These are phyloP conservation scores for Epichloe uncinata DNA, from an alignment of 2,329 filamentous ascomycete species.

Conservation along the genomic window DNA sequence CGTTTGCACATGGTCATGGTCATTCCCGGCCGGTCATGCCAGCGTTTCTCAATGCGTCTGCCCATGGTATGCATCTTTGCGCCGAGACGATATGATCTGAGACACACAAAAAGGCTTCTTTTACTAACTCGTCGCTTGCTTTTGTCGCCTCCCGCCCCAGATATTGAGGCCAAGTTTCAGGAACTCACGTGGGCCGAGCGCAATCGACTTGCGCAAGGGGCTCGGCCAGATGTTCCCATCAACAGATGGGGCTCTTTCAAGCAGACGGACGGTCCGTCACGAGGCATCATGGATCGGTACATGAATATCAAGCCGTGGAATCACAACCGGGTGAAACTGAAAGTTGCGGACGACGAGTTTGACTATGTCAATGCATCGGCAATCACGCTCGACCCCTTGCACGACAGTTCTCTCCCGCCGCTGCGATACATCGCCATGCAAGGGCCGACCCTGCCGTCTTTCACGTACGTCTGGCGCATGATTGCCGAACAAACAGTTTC, in stretches of 20 bases:
- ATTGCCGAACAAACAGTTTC: slow-evolving; percentile 62
- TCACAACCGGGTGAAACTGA: slow-evolving; percentile 69
- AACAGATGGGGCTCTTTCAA: slow-evolving; percentile 24
- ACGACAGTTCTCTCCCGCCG: slow-evolving; percentile 24
- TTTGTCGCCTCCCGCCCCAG: slow-evolving; percentile 16
- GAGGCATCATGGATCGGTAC: slow-evolving; percentile 59
- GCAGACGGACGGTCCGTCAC: slow-evolving; percentile 18
- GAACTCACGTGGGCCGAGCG: slow-evolving; percentile 42
- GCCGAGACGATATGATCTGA: background rate
- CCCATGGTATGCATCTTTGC: slow-evolving; percentile 17
- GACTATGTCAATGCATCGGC: slow-evolving; percentile 79
- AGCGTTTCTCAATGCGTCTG: slow-evolving; percentile 24
- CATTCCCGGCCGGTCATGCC: slow-evolving; percentile 20
- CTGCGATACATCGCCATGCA: slow-evolving; percentile 81
- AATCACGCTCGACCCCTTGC: slow-evolving; percentile 39
- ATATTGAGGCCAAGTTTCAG: slow-evolving; percentile 36
- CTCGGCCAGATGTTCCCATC: slow-evolving; percentile 20
- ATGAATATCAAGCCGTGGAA: slow-evolving; percentile 82
- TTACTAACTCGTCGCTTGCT: background rate
- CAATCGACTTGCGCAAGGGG: slow-evolving; percentile 28
- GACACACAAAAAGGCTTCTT: background rate
- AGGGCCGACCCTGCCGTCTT: slow-evolving; percentile 66
- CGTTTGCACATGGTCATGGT: slow-evolving; percentile 2
- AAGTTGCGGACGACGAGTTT: slow-evolving; percentile 57
- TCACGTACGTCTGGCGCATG: slow-evolving; percentile 91